Base-by-base conservation (phyloP, 208 protist species). In the Porcisia hertigi region DNA sequence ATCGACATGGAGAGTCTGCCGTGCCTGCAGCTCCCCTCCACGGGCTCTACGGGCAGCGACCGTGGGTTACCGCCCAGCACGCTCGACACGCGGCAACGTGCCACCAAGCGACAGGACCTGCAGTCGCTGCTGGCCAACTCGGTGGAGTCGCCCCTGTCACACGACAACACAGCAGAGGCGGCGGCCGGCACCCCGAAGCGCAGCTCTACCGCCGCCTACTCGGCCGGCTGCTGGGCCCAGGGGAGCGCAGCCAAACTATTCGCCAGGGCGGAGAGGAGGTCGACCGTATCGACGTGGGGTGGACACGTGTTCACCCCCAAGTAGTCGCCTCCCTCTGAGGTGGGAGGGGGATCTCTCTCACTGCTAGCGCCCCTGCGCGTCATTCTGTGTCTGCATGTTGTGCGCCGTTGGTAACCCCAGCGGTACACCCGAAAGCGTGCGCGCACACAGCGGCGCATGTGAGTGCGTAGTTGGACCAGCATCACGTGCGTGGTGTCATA, bases 61-160 rank as follows among this genome's bases (percentile, higher is more conserved):
- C 89, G 88, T 66, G 89, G 89, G 23, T 79, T 86, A 81, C 80
- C 78, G 59, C 86, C 89, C 64, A 93, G 85, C 80, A 77, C 92
- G 12, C 84, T 94, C 63, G 86, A 92, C 25, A 93, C 89, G 23
- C 89, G 86, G 16, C 89, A 94, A 77, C 85, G 89, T 7, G 89
- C 89, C 36, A 93, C 90, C 25, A 94, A 93, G 85, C 69, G 75
- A 75, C 77, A 85, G 49, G 79, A 82, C 20, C 39, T 84, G 70
- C 71, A 84, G 75, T 49, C 73, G 39, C 69, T 77, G 18, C 55
- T 82, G 7, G 58, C 76, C 16, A 69, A 75, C 55, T 52, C 78
- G 36, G 59, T 23, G 12, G 67, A 5, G 12, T 20, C 66, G 55
- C 57, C 53, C 43, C 52, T 8, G 34, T 36, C 72, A n/a, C 59